Evolutionary conservation across 169 alveolate species (phyloP).

Genomic region (Cryptosporidium ubiquitum): DNA sequence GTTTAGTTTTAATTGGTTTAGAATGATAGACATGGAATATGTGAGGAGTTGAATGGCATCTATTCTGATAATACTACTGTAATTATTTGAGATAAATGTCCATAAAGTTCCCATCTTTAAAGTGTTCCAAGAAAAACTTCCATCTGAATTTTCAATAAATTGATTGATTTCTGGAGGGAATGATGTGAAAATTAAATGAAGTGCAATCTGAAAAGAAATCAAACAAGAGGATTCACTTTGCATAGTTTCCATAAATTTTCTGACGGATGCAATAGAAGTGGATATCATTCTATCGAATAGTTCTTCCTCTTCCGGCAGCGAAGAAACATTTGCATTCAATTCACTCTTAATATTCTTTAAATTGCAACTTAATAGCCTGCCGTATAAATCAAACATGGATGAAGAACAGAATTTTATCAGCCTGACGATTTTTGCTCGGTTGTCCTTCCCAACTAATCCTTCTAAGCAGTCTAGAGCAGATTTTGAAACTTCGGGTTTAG

Average conservation of each 20-base stretch:
- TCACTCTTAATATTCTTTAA: constrained; percentile 33
- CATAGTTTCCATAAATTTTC: constrained; percentile 1
- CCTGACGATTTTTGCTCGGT: neutral
- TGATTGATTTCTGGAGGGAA: neutral
- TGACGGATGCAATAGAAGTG: constrained; percentile 23
- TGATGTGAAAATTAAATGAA: constrained; percentile 11
- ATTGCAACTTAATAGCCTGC: constrained; percentile 39
- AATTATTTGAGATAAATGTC: constrained; percentile 36
- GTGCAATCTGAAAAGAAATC: neutral
- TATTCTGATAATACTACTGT: constrained; percentile 44
- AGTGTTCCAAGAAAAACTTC: neutral
- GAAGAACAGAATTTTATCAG: neutral
- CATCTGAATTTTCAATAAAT: neutral
- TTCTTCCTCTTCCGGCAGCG: constrained; percentile 54
- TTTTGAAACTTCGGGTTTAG: constrained; percentile 44
- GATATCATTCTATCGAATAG: constrained; percentile 45
- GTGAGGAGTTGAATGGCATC: constrained; percentile 37
- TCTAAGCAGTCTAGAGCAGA: constrained; percentile 32
- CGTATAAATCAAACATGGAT: constrained; percentile 37
- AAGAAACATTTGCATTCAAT: constrained; percentile 44
- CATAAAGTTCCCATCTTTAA: constrained; percentile 22
- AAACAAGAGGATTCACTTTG: neutral
- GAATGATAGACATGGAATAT: neutral
- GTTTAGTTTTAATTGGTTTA: neutral
- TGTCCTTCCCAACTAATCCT: neutral